Evolutionary conservation across 1,139 yeast species (phyloP).

Genomic region (Suhomyces coccinellae): DNA sequence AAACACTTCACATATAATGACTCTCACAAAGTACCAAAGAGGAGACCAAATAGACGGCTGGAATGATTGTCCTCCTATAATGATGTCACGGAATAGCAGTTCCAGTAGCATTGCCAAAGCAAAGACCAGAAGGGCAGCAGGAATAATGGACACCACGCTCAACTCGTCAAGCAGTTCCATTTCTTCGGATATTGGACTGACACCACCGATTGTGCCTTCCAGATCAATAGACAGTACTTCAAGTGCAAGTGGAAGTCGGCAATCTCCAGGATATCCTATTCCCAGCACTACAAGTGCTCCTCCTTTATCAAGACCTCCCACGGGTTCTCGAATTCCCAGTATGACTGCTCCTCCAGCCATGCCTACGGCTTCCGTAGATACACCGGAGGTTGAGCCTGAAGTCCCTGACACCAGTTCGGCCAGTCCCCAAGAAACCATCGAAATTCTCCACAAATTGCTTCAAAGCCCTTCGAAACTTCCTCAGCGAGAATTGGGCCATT

Average conservation of each 20-base stretch:
- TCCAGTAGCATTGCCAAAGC: constrained; percentile 1
- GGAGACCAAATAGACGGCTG: constrained; percentile 48
- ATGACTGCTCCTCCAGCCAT: neutral
- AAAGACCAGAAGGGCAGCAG: constrained; percentile 2
- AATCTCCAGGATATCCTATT: neutral
- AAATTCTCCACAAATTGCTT: neutral
- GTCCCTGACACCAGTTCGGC: no score
- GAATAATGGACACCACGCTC: neutral
- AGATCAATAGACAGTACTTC: neutral
- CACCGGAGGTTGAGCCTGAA: neutral
- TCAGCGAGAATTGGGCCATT: constrained; percentile 37
- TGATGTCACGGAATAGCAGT: constrained; percentile 13
- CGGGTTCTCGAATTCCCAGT: neutral
- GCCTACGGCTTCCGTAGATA: neutral
- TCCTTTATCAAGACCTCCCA: neutral
- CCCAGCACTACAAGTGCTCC: neutral
- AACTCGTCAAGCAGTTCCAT: neutral
- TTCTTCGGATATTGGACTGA: neutral
- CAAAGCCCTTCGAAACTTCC: constrained; percentile 27
- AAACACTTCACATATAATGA: constrained; percentile 15
- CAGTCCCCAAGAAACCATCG: constrained; percentile 2
- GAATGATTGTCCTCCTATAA: constrained; percentile 45
- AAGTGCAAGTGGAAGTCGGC: neutral
- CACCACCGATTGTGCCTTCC: neutral
- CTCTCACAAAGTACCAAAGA: constrained; percentile 39